Evolutionary conservation across 2,329 filamentous ascomycete genomes (phyloP).

Genomic region (Colletotrichum trifolii): DNA sequence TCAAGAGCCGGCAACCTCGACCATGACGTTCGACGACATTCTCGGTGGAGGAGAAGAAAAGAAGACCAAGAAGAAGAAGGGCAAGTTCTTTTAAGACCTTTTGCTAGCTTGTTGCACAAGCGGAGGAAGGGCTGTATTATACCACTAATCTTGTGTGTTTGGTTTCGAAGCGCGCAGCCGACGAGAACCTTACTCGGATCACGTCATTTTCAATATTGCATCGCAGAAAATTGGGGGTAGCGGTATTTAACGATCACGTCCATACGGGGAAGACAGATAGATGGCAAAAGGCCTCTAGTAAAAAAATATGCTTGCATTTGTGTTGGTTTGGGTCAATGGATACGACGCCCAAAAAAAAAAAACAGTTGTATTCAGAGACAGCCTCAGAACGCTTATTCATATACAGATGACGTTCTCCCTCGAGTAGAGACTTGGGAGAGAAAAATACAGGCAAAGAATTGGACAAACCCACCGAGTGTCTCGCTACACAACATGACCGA

Average conservation of each 20-base stretch:
- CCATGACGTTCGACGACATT: constrained; percentile 62
- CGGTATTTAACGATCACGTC: constrained; percentile 14
- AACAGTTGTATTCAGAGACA: too few relatives aligned
- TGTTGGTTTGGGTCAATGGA: not conserved
- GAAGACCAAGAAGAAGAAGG: constrained; percentile 53
- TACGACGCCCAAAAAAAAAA: too few relatives aligned
- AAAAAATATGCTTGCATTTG: not conserved
- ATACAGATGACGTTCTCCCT: too few relatives aligned
- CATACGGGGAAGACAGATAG: not conserved
- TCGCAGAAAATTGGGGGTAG: constrained; percentile 7
- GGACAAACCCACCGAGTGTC: too few relatives aligned
- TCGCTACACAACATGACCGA: too few relatives aligned
- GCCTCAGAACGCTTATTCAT: too few relatives aligned
- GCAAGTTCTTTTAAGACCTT: constrained; percentile 50
- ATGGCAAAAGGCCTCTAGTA: not conserved
- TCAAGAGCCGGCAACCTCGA: constrained; percentile 42
- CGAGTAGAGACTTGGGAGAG: too few relatives aligned
- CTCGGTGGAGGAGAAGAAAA: constrained; percentile 49
- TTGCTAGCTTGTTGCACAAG: not conserved
- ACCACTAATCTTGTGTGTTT: constrained; percentile 18
- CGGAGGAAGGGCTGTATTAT: constrained; percentile 27
- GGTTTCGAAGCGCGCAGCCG: constrained; percentile 5
- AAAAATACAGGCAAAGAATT: too few relatives aligned
- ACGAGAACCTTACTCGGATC: not conserved
- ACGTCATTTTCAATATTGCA: constrained; percentile 7